Evolutionary conservation across 495 filamentous ascomycete species (phyloP).

Genomic region (Aspergillus funiculosus): DNA sequence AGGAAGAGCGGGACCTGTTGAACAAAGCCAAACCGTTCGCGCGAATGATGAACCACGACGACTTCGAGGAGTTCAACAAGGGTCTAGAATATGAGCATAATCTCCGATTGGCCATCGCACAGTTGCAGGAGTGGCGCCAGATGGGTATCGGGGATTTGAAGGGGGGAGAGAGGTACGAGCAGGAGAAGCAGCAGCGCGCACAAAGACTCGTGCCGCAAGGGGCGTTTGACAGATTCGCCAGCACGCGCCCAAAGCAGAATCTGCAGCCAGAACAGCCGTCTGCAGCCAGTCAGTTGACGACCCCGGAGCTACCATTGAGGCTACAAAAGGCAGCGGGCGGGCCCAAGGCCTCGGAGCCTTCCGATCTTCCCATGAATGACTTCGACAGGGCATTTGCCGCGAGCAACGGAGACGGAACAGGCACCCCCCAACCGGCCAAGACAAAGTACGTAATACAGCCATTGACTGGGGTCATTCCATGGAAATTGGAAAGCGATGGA

Average conservation of each 20-base stretch:
- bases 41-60: conserved; percentile 88
- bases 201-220: conserved; percentile 65
- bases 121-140: conserved; percentile 90
- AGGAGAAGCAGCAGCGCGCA: conserved; percentile 75
- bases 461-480: conserved; percentile 54
- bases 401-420: conserved; percentile 33
- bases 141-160: conserved; percentile 77
- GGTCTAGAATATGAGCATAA: conserved; percentile 86
- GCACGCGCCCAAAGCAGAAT: conserved; percentile 45
- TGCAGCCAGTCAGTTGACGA: conserved; percentile 64
- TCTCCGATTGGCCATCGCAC: conserved; percentile 78
- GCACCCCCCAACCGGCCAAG: conserved; percentile 41
- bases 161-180: conserved; percentile 88
- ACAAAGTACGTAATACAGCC: conserved; percentile 42
- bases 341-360: conserved; percentile 28
- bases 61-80: conserved; percentile 80
- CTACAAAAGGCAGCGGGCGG: conserved; percentile 40
- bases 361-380: conserved; percentile 34
- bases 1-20: conserved; percentile 84
- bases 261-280: conserved; percentile 64
- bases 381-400: conserved; percentile 40
- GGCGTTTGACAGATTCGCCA: conserved; percentile 73
- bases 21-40: conserved; percentile 95
- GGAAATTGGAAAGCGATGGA: conserved; percentile 68
- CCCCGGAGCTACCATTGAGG: conserved; percentile 66